phyloP scores from a whole-genome alignment of 352 stramenopile genomes.

The Discostella stelligera region DNA sequence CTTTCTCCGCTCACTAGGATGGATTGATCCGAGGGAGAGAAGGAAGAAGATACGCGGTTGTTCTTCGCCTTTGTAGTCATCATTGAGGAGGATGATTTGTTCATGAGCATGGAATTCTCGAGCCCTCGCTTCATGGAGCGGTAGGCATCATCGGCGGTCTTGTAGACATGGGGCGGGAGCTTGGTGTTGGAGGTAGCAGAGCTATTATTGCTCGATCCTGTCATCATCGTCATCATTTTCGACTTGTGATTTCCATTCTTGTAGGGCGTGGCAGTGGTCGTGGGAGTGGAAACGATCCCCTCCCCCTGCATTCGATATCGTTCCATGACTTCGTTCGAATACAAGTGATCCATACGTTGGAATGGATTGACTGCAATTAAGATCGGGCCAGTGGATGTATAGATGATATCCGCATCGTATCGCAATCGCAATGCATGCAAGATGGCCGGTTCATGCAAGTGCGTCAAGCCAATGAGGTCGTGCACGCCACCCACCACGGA shows the following conservation, averaged over 20 bases:
- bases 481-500: constrained; percentile 57
- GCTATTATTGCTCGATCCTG: neutral
- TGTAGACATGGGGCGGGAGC: constrained; percentile 55
- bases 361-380: constrained; percentile 71
- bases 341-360: constrained; percentile 31
- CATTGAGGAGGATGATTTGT: neutral
- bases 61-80: neutral
- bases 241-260: constrained; percentile 24
- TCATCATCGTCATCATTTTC: constrained; percentile 3
- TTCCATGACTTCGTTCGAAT: constrained; percentile 28
- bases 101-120: constrained; percentile 21
- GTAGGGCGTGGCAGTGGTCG: neutral
- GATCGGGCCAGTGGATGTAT: constrained; percentile 64
- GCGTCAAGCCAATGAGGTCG: constrained; percentile 54
- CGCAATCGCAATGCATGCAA: constrained; percentile 43
- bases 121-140: constrained; percentile 37
- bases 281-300: constrained; percentile 6
- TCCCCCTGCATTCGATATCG: neutral
- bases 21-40: constrained; percentile 58
- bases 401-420: constrained; percentile 70
- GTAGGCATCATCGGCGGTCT: constrained; percentile 53
- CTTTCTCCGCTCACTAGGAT: constrained; percentile 85
- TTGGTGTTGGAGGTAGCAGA: constrained; percentile 11
- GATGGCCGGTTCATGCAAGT: constrained; percentile 65
- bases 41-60: neutral